These are phyloP conservation scores for Rhizopus delemar DNA, from an alignment of 371 early-diverging fungal species.

Conservation along the genomic window DNA sequence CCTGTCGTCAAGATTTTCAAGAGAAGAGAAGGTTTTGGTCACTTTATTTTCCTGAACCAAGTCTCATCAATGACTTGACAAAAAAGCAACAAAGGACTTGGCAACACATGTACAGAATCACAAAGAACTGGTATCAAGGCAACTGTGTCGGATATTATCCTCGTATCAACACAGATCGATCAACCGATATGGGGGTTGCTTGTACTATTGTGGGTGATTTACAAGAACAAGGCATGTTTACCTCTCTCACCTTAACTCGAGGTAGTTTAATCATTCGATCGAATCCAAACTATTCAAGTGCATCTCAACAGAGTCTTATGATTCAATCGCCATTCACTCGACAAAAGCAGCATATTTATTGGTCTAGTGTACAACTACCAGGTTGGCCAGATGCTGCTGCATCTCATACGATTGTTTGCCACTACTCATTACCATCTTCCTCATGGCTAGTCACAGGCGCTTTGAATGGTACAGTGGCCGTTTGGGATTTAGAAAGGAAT, in stretches of 20 bases:
- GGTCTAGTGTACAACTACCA: slow-evolving; percentile 1
- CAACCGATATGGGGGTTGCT: slow-evolving; percentile 1
- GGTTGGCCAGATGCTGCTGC: slow-evolving; percentile 10
- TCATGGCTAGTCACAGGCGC: slow-evolving; percentile 56
- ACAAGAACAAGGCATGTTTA: slow-evolving; percentile 54
- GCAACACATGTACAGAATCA: slow-evolving; percentile 58
- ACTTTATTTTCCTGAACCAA: slow-evolving; percentile 34
- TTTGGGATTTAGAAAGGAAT: slow-evolving; percentile 49
- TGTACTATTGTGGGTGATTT: slow-evolving; percentile 50
- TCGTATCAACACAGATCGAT: slow-evolving; percentile 5
- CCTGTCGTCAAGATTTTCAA: slow-evolving; percentile 34
- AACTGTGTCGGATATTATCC: slow-evolving; percentile 49
- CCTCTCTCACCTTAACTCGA: slow-evolving; percentile 38
- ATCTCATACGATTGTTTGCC: slow-evolving; percentile 49
- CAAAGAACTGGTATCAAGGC: slow-evolving; percentile 57
- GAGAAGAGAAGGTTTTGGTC: slow-evolving; percentile 37
- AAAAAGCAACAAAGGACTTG: slow-evolving; percentile 26
- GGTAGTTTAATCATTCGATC: slow-evolving; percentile 47
- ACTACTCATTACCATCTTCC: slow-evolving; percentile 45
- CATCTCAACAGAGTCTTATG: slow-evolving; percentile 22
- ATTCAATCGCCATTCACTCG: slow-evolving; percentile 37
- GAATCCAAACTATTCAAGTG: slow-evolving; percentile 54
- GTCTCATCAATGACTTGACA: not conserved
- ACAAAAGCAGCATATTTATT: slow-evolving; percentile 2
- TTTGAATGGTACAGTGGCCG: slow-evolving; percentile 55